A percentile compares a stretch with the other conserved stretches of the same genome.
Conservation (phyloP, 495 filamentous ascomycete species). For the Friedmanniomyces simplex region DNA sequence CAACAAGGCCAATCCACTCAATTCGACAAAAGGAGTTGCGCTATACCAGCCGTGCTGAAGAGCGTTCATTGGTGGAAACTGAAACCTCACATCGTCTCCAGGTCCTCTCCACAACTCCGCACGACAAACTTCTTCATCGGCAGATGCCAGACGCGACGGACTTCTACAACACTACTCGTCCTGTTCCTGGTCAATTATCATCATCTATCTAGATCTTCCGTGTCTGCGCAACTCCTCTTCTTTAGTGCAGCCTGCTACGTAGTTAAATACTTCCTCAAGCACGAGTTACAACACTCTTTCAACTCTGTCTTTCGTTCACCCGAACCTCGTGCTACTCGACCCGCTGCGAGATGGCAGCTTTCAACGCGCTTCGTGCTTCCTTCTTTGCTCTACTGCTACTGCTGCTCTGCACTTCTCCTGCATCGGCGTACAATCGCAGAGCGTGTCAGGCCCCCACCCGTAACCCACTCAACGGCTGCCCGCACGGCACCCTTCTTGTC, state of each 20-base stretch:
- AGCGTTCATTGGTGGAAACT: background rate
- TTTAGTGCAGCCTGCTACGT: too few species aligned
- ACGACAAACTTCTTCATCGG: too few species aligned
- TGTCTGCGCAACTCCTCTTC: background rate
- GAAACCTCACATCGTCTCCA: background rate
- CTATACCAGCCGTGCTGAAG: background rate
- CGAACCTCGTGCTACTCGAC: too few species aligned
- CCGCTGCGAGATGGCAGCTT: background rate
- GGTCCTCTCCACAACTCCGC: background rate
- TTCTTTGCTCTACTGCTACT: background rate
- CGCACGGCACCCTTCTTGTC: slow-evolving; percentile 41
- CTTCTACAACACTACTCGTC: background rate
- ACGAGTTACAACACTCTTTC: too few species aligned
- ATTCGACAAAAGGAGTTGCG: too few species aligned
- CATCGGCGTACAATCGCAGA: slow-evolving; percentile 5
- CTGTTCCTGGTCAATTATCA: background rate
- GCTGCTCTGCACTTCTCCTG: background rate
- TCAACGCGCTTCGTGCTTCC: background rate
- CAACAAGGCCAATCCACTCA: too few species aligned
- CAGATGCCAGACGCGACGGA: background rate
- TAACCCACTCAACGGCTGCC: slow-evolving; percentile 35
- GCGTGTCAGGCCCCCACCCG: slow-evolving; percentile 24
- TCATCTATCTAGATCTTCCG: background rate
- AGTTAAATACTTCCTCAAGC: too few species aligned
- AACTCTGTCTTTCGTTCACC: too few species aligned